These are phyloP conservation scores for Gossypium laxum DNA, from an alignment of 441 rosid genomes.

Conservation along the genomic window DNA sequence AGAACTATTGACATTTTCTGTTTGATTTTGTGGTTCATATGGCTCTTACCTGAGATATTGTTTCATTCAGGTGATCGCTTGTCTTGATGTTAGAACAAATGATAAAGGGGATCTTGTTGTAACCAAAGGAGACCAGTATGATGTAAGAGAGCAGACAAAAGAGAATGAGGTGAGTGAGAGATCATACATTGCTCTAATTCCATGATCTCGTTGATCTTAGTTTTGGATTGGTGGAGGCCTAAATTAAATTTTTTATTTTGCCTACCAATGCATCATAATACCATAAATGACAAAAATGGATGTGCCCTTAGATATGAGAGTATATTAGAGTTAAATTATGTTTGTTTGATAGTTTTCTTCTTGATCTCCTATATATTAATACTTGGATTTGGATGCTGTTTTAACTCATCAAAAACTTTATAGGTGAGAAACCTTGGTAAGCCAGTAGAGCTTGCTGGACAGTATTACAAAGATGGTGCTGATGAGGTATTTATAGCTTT, in stretches of 20 bases:
- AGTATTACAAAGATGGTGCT: slow-evolving; percentile 85
- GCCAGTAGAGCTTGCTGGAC: slow-evolving; percentile 84
- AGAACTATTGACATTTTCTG: not conserved
- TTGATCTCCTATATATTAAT: not conserved
- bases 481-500: slow-evolving; percentile 58
- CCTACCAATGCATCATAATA: not conserved
- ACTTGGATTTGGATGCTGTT: not conserved
- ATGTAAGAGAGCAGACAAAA: slow-evolving; percentile 69
- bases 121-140: slow-evolving; percentile 94
- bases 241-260: not conserved
- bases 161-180: slow-evolving; percentile 64
- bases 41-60: slow-evolving; percentile 1
- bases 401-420: slow-evolving; percentile 13
- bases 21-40: not conserved
- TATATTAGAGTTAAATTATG: not conserved
- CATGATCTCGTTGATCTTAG: not conserved
- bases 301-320: not conserved
- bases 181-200: not conserved
- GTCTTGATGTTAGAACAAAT: slow-evolving; percentile 93
- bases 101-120: slow-evolving; percentile 94
- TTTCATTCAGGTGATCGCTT: slow-evolving; percentile 66
- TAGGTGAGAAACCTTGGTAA: slow-evolving; percentile 97
- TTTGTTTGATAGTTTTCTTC: not conserved
- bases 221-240: not conserved
- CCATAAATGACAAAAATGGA: not conserved